A percentile compares a stretch with the other conserved stretches of the same genome.
Evolutionary conservation across 306 rosid genomes (phyloP).

Genomic region (Rosa rugosa): DNA sequence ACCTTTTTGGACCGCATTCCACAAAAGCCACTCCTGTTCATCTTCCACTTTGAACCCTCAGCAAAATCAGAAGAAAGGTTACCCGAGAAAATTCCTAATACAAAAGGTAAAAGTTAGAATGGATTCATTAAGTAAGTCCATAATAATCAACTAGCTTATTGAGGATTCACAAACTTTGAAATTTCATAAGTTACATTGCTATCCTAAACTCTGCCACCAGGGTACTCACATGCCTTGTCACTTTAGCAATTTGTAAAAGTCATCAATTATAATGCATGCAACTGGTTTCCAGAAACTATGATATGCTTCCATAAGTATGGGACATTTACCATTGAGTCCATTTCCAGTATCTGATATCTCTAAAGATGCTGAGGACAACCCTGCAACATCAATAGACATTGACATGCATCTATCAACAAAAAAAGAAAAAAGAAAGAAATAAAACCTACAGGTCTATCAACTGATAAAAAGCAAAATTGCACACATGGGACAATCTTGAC

Average conservation of each 20-base stretch:
- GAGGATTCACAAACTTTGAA: slow-evolving; percentile 6
- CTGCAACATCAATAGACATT: slow-evolving; percentile 39
- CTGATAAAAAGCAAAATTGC: not conserved
- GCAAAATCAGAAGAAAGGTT: slow-evolving; percentile 70
- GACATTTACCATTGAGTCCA: slow-evolving; percentile 38
- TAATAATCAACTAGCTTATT: not conserved
- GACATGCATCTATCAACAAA: not conserved
- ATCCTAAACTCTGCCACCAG: not conserved
- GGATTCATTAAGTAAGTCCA: not conserved
- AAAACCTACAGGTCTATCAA: not conserved
- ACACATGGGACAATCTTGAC: not conserved
- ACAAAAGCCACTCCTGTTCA: slow-evolving; percentile 76
- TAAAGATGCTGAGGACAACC: slow-evolving; percentile 86
- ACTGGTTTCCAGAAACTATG: not conserved
- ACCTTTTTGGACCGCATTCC: slow-evolving; percentile 98
- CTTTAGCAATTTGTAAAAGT: not conserved
- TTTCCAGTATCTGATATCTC: slow-evolving; percentile 72
- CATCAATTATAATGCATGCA: not conserved
- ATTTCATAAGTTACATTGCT: not conserved
- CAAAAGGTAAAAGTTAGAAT: slow-evolving; percentile 10
- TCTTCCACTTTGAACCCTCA: slow-evolving; percentile 65
- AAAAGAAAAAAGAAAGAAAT: not conserved
- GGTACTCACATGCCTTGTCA: not conserved
- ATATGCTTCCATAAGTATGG: not conserved
- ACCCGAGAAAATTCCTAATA: slow-evolving; percentile 76